These are phyloP conservation scores for Alternaria viburni DNA, from an alignment of 2,329 filamentous ascomycete species.

Conservation along the genomic window DNA sequence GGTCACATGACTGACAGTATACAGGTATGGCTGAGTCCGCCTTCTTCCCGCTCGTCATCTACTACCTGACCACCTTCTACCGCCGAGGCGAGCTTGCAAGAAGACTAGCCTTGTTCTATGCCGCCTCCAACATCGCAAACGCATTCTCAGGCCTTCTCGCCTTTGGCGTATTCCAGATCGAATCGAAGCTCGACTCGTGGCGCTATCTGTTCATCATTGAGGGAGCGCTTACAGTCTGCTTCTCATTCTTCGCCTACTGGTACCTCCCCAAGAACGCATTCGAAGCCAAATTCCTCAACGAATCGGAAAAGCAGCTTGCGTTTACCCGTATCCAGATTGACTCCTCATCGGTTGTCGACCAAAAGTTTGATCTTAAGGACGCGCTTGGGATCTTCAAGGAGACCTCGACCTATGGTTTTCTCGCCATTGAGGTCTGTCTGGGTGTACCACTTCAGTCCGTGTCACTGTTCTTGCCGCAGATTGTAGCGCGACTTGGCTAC, in stretches of 20 bases:
- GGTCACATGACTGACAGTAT: slow-evolving; percentile 9
- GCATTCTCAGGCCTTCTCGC: slow-evolving; percentile 68
- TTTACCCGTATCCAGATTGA: slow-evolving; percentile 78
- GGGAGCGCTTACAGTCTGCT: slow-evolving; percentile 64
- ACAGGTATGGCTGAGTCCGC: slow-evolving; percentile 66
- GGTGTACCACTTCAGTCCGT: slow-evolving; percentile 66
- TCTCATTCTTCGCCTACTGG: slow-evolving; percentile 68
- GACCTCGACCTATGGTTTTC: slow-evolving; percentile 60
- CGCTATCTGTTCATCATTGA: slow-evolving; percentile 71
- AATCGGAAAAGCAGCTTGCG: slow-evolving; percentile 71
- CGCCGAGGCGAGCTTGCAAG: slow-evolving; percentile 73
- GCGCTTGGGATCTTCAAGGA: slow-evolving; percentile 61
- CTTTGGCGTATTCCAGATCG: slow-evolving; percentile 65
- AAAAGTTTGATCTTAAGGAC: slow-evolving; percentile 60
- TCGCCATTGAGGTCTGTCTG: slow-evolving; percentile 64
- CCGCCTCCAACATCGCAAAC: slow-evolving; percentile 74
- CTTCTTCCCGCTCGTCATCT: slow-evolving; percentile 74
- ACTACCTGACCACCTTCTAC: slow-evolving; percentile 69
- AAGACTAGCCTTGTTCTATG: slow-evolving; percentile 76
- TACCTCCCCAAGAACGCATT: slow-evolving; percentile 71
- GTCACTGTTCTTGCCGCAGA: slow-evolving; percentile 64
- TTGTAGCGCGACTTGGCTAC: slow-evolving; percentile 61
- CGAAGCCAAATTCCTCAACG: slow-evolving; percentile 68
- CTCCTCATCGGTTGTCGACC: slow-evolving; percentile 68
- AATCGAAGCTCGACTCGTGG: slow-evolving; percentile 64